Base-by-base conservation (phyloP, 73 alveolate genomes). In the Tetrahymena elliotti region DNA sequence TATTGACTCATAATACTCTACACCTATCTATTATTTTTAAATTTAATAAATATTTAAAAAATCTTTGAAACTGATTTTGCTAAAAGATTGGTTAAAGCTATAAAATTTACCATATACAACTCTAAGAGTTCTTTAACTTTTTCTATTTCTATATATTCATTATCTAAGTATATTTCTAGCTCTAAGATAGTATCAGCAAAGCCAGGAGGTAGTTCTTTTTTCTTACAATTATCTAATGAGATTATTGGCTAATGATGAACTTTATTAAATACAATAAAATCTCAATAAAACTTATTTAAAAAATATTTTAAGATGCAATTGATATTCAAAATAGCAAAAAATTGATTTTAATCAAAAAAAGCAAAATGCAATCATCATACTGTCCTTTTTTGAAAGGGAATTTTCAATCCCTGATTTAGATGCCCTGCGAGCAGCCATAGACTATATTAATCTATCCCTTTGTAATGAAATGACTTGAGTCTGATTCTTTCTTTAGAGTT, bases 1-100 rank as follows among this genome's bases (percentile, higher is more conserved):
- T 24, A 94, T 94, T 3, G 96, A 94, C 94, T 94, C 96, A 94
- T 94, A 94, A 52, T 94, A 94, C 92, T 94, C 96, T 88, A 94
- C 96, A 33, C 96, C 96, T 11, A 84, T 83, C 96, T 94, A 92
- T 20, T 37, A n/a, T 2, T 31, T 10, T 38, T 16, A 53, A 33
- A 88, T 0, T 4, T 8, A 68, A 18, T n/a, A n/a, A n/a, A n/a
- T n/a, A n/a, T n/a, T n/a, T n/a, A n/a, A n/a, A n/a, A n/a, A n/a
- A n/a, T n/a, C n/a, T n/a, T n/a, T n/a, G n/a, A n/a, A n/a, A n/a
- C n/a, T n/a, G n/a, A n/a, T n/a, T n/a, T n/a, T n/a, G n/a, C n/a
- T n/a, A n/a, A n/a, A n/a, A n/a, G n/a, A n/a, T n/a, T n/a, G n/a
- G n/a, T n/a, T n/a, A n/a, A n/a, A n/a, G n/a, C n/a, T n/a, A 4